Base-by-base conservation (phyloP, 208 protist species). In the Plasmodiophora brassicae region DNA sequence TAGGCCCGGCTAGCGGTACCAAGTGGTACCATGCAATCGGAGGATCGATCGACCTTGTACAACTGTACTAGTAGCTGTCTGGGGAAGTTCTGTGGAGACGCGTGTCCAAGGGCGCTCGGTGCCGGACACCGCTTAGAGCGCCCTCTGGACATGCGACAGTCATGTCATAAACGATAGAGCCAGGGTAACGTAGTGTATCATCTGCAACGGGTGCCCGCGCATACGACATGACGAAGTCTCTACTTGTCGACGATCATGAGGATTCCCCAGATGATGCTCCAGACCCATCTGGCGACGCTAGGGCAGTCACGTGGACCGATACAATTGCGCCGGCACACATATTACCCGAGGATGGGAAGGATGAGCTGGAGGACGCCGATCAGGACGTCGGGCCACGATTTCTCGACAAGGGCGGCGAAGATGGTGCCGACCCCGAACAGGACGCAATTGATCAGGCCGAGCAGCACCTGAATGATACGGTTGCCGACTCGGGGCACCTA, bases 391-490 rank as follows among this genome's bases (percentile, higher is more conserved):
- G 65, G 32, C 20, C 32, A 78, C n/a, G 65, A 78, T 5, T 32
- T 78, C 32, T n/a, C 41, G 14, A 78, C 32, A 14, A 78, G 20
- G 65, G 65, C 5, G 5, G 65, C 65, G 41, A 78, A 14, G 32
- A 78, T 78, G 65, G 65, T 78, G 65, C 65, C 65, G n/a, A 78
- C n/a, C 14, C 65, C 65, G 65, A 78, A 78, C 10, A 78, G n/a
- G n/a, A 78, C 32, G 41, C 32, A 36, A 32, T 78, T 78, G n/a
- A 5, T 5, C n/a, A 78, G 5, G 32, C 65, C 65, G 5, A 78
- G n/a, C n/a, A 78, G 14, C 32, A 78, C n/a, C 5, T n/a, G 10
- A 8, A 5, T 8, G 32, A 78, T 14, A 78, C 65, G 65, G n/a
- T 32, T 78, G n/a, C 65, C 41, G 41, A 32, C 14, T 32, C 20